Conservation (phyloP, 2,329 filamentous ascomycete genomes). For the Juglanconis sp. region DNA sequence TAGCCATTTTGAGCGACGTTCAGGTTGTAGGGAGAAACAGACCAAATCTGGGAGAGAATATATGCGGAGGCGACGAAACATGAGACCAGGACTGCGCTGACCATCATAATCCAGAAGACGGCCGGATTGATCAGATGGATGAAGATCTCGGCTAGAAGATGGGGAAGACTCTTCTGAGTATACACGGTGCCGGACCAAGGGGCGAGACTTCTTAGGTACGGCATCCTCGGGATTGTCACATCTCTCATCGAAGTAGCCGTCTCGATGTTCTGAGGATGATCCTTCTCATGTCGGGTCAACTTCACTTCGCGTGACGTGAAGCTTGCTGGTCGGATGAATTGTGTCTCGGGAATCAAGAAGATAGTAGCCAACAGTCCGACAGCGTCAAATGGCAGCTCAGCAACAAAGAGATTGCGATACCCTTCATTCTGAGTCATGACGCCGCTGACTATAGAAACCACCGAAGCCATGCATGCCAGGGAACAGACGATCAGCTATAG, state of each 20-base stretch:
- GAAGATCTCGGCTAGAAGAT: slow-evolving; percentile 19
- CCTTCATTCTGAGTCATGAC: slow-evolving; percentile 27
- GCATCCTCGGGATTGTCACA: background rate
- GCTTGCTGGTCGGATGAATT: slow-evolving; percentile 15
- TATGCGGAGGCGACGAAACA: slow-evolving; percentile 20
- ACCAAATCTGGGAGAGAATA: slow-evolving; percentile 21
- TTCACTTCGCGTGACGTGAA: background rate
- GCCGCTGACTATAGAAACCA: slow-evolving; percentile 28
- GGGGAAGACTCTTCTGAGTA: slow-evolving; percentile 14
- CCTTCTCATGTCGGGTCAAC: background rate
- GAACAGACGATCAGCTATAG: slow-evolving; percentile 25
- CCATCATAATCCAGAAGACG: slow-evolving; percentile 23
- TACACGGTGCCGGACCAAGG: slow-evolving; percentile 9
- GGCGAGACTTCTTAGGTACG: slow-evolving; percentile 8
- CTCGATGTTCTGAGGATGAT: background rate
- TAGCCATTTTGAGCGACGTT: slow-evolving; percentile 37
- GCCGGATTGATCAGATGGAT: slow-evolving; percentile 21
- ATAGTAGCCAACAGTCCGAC: slow-evolving; percentile 24
- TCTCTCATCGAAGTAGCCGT: background rate
- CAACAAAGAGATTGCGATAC: slow-evolving; percentile 27
- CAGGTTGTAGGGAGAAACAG: slow-evolving; percentile 30
- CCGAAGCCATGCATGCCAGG: slow-evolving; percentile 27
- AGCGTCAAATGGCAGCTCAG: slow-evolving; percentile 27
- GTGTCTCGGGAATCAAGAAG: slow-evolving; percentile 28
- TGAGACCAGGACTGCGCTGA: slow-evolving; percentile 20